Evolutionary conservation across 1,284 basidiomycete genomes (phyloP), one percentile per base, ranked within the genome.

Genomic region (Malassezia psittaci): DNA sequence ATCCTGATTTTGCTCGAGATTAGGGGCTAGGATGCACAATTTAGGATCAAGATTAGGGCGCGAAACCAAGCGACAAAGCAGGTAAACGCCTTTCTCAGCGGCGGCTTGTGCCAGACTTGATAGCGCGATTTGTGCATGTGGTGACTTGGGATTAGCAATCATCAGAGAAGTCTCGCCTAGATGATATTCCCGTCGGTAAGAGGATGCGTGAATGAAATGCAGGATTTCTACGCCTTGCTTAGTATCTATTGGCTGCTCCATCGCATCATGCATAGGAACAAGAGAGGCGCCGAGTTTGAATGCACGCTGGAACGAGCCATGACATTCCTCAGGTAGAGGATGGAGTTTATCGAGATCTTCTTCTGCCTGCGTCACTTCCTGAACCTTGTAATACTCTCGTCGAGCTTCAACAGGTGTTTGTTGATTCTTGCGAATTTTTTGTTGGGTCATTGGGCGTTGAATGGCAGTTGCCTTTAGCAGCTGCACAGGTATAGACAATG

Each of bases 241-340:
- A 1, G 88, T 87, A 4, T 79, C 77, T 32, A 90, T 77, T 52
- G 79, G 80, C 39, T 81, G 81, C 64, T 90, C 91, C 48, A 85
- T 81, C 6, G 82, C 86, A 41, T 79, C 79, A 38, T 88, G 57
- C 3, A 65, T 59, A 2, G 89, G 88, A 1, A 85, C 85, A 74
- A 90, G 89, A 2, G 85, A 87, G 3, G 86, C 84, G 5, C 93
- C 93, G 64, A 96, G 94, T 74, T 89, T 87, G 80, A 87, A 96
- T 0, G 90, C 93, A 60, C 82, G 81, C 18, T 86, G 78, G 13
- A 90, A 82, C 15, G 84, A 79, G 1, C 47, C 53, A 54, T 89
- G 86, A 66, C 84, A 83, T 61, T 85, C 83, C 5, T 87, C 80
- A 5, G 67, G 68, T 10, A 72, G 53, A 11, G 68, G 63, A 39